These are phyloP conservation scores for Botrytis fabae DNA, from an alignment of 2,329 filamentous ascomycete species.

Conservation along the genomic window DNA sequence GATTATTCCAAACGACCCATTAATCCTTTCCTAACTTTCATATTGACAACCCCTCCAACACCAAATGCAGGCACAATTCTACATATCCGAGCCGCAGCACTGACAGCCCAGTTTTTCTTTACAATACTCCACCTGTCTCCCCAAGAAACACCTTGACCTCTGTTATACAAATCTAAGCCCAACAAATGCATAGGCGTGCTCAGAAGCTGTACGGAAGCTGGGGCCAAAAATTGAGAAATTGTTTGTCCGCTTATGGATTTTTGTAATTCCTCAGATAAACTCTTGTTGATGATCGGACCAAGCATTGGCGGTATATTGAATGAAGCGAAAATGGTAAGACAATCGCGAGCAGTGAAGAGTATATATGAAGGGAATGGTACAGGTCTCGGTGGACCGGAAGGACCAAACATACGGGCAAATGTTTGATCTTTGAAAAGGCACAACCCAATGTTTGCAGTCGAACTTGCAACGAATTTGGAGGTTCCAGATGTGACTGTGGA, in stretches of 20 bases:
- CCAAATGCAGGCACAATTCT: conserved; percentile 89
- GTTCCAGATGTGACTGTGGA: conserved; percentile 69
- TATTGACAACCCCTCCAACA: conserved; percentile 83
- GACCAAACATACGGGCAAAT: conserved; percentile 81
- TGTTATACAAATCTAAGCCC: conserved; percentile 84
- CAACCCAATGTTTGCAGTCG: conserved; percentile 77
- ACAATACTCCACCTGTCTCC: conserved; percentile 66
- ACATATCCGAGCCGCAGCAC: conserved; percentile 72
- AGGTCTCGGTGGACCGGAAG: conserved; percentile 52
- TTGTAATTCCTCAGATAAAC: conserved; percentile 55
- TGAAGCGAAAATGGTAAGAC: conserved; percentile 84
- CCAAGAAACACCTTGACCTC: conserved; percentile 50
- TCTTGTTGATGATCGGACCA: conserved; percentile 64
- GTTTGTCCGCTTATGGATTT: conserved; percentile 54
- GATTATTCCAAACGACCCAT: conserved; percentile 48
- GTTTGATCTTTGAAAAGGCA: conserved; percentile 88
- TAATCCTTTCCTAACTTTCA: conserved; percentile 63
- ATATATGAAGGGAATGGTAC: conserved; percentile 72
- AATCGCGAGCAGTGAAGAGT: conserved; percentile 81
- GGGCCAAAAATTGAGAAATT: conserved; percentile 76
- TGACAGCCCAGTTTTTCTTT: conserved; percentile 73
- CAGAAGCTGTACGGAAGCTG: conserved; percentile 74
- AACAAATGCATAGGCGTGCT: conserved; percentile 84
- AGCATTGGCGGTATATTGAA: conserved; percentile 87
- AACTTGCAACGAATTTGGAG: conserved; percentile 79